Percentiles rank a stretch among this genome's conserved stretches.
Conservation (phyloP, 495 filamentous ascomycete genomes). For the Tuber melanosporum region DNA sequence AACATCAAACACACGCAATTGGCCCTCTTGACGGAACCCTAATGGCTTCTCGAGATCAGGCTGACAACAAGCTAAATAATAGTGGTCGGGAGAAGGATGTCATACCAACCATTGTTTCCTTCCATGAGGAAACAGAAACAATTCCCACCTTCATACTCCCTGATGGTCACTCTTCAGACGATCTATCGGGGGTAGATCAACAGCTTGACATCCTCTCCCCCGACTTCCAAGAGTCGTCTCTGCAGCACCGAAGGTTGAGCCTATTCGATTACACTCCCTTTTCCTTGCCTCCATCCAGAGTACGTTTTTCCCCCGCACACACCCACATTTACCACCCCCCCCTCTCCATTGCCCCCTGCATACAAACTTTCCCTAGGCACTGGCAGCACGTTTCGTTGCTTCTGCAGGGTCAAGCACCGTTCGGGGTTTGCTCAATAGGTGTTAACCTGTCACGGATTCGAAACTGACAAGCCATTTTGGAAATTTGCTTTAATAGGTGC, state of each 20-base stretch:
- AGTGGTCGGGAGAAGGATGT: slow-evolving; percentile 10
- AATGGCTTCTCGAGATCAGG: slow-evolving; percentile 23
- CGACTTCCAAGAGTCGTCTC: slow-evolving; percentile 26
- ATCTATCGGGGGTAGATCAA: slow-evolving; percentile 10
- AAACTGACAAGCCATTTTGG: slow-evolving; percentile 16
- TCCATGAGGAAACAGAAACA: slow-evolving; percentile 17
- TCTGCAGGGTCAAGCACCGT: not conserved
- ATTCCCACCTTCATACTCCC: slow-evolving; percentile 32
- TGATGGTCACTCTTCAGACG: slow-evolving; percentile 14
- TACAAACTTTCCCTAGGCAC: not conserved
- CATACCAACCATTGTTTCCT: slow-evolving; percentile 21
- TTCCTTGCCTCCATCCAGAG: slow-evolving; percentile 38
- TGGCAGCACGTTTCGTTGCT: not conserved
- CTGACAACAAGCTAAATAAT: slow-evolving; percentile 22
- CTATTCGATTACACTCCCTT: slow-evolving; percentile 41
- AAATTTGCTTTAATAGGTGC: slow-evolving; percentile 25
- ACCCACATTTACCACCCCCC: not conserved
- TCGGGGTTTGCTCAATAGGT: slow-evolving; percentile 3
- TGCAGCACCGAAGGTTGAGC: slow-evolving; percentile 33
- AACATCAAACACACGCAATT: slow-evolving; percentile 20
- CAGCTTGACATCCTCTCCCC: slow-evolving; percentile 19
- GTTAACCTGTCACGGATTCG: not conserved
- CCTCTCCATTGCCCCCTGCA: not conserved
- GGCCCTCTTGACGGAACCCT: slow-evolving; percentile 17
- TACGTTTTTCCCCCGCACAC: slow-evolving; percentile 28